Evolutionary conservation across 2,329 filamentous ascomycete genomes (phyloP).

Genomic region (Colletotrichum somersetense): DNA sequence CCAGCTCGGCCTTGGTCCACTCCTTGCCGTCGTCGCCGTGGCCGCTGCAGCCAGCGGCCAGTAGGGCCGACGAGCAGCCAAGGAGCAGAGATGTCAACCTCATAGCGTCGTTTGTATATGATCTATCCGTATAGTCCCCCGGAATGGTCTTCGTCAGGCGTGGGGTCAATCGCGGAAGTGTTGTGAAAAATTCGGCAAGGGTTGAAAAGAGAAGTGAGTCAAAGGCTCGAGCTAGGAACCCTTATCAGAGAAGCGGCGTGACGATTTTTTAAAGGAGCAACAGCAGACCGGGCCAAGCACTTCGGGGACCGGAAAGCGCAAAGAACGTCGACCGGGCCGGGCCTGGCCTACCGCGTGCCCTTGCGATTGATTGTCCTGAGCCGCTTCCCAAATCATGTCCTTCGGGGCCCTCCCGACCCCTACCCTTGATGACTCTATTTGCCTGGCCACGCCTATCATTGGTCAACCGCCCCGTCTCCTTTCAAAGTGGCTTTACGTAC

Average conservation of each 20-base stretch:
- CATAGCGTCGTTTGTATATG: conserved; percentile 24
- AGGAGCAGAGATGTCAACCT: conserved; percentile 38
- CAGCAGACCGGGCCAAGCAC: conserved; percentile 3
- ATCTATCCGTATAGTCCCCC: not conserved
- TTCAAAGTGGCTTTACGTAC: conserved; percentile 1
- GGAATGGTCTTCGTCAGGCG: not conserved
- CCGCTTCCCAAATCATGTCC: not conserved
- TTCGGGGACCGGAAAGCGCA: conserved; percentile 27
- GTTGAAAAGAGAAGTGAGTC: not conserved
- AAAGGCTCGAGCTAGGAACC: not conserved
- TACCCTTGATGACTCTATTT: not conserved
- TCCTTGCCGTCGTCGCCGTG: conserved; percentile 55
- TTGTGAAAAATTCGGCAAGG: not conserved
- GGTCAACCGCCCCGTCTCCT: conserved; percentile 21
- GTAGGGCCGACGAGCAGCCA: conserved; percentile 42
- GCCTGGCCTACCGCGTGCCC: not conserved
- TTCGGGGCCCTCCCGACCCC: not conserved
- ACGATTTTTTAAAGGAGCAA: conserved; percentile 1
- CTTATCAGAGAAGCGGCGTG: conserved; percentile 4
- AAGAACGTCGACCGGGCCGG: conserved; percentile 35
- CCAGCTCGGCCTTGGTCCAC: conserved; percentile 64
- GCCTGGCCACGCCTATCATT: not conserved
- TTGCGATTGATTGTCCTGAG: conserved; percentile 4
- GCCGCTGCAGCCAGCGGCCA: conserved; percentile 49
- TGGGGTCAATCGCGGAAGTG: not conserved